Percentiles rank a stretch among this genome's conserved stretches.
These are phyloP conservation scores for Bryoglossum gracile DNA, from an alignment of 495 filamentous ascomycete species.

Conservation along the genomic window DNA sequence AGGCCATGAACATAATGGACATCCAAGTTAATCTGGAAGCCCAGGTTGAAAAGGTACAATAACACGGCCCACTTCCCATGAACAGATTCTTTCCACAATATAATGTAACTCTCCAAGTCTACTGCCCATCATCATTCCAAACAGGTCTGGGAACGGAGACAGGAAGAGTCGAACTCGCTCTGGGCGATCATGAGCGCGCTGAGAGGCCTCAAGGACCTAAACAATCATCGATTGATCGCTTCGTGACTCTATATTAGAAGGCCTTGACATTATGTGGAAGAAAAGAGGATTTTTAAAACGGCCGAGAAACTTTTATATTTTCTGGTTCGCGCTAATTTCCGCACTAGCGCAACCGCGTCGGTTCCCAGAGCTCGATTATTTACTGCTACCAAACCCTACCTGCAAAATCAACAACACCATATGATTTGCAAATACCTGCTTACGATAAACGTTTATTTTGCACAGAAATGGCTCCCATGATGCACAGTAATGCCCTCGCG, in stretches of 20 bases:
- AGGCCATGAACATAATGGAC: no score
- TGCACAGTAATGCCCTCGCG: constrained; percentile 13
- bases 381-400: no score
- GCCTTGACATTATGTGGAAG: constrained; percentile 73
- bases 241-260: constrained; percentile 99
- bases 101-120: constrained; percentile 27
- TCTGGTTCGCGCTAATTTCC: no score
- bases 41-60: no score
- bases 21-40: no score
- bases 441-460: no score
- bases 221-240: constrained; percentile 88
- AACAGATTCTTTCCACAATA: background rate
- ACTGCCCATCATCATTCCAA: constrained; percentile 44
- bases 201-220: constrained; percentile 79
- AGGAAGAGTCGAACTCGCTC: constrained; percentile 62
- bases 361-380: no score
- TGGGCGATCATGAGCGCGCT: constrained; percentile 99
- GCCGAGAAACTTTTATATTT: no score
- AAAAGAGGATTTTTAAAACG: constrained; percentile 41
- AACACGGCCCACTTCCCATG: background rate
- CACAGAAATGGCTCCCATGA: constrained; percentile 22
- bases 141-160: constrained; percentile 56
- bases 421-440: no score
- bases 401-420: no score
- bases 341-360: no score